These are phyloP conservation scores for Arabis alpina DNA, from an alignment of 345 rosid species.

Conservation along the genomic window DNA sequence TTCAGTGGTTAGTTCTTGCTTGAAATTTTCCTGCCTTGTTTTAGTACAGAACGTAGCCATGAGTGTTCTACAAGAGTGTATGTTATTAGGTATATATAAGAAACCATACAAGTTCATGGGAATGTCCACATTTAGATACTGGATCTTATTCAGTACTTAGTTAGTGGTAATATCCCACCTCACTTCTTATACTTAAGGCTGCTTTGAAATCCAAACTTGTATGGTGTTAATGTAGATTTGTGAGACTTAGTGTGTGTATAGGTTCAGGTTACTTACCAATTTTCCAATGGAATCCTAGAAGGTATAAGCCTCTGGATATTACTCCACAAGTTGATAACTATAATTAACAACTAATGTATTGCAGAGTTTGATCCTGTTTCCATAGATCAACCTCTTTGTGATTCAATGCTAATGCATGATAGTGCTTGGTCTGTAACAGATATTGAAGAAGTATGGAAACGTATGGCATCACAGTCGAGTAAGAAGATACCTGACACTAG, in stretches of 20 bases:
- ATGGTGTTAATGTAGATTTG: background rate
- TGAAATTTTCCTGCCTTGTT: background rate
- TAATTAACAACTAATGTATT: background rate
- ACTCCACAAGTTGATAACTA: background rate
- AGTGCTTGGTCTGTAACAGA: constrained; percentile 49
- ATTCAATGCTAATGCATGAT: constrained; percentile 13
- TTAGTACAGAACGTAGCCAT: background rate
- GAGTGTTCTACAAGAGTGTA: background rate
- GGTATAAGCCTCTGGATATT: background rate
- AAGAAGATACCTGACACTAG: constrained; percentile 80
- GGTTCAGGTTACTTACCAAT: background rate
- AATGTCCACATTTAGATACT: background rate
- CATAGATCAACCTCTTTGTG: constrained; percentile 1
- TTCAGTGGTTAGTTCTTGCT: constrained; percentile 60
- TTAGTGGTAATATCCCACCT: background rate
- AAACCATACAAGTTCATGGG: constrained; percentile 1
- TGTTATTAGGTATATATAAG: background rate
- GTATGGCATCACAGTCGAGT: constrained; percentile 94
- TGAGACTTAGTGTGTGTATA: background rate
- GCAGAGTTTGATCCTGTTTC: constrained; percentile 3
- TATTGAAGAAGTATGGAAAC: constrained; percentile 70
- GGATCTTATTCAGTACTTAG: background rate
- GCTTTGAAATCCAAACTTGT: constrained; percentile 1
- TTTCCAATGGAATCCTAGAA: background rate
- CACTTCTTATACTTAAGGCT: background rate